phyloP scores from a whole-genome alignment of 73 alveolate genomes.

The Paramecium pentaurelia region DNA sequence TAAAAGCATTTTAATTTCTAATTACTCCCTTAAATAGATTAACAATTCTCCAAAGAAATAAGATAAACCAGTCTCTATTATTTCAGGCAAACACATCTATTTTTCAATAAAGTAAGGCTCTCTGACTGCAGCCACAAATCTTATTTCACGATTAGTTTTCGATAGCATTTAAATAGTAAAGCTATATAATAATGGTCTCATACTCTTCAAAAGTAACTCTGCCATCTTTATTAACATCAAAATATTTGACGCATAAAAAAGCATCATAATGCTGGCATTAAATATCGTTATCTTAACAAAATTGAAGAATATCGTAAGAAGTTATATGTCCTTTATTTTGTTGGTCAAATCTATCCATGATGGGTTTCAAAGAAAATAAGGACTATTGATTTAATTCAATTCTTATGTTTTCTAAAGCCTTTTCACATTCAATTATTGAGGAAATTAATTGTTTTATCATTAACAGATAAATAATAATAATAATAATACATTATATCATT shows the following conservation, averaged over 20 bases:
- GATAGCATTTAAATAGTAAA: constrained; percentile 6
- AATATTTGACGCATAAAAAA: neutral
- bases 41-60: neutral
- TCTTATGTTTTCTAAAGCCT: neutral
- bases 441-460: constrained; percentile 4
- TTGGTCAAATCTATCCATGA: neutral
- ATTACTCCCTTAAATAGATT: neutral
- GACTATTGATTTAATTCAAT: neutral
- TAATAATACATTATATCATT: neutral
- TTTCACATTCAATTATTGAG: neutral
- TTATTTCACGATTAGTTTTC: neutral
- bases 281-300: constrained; percentile 20
- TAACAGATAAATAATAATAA: neutral
- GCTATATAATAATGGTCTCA: neutral
- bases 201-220: constrained; percentile 26
- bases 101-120: constrained; percentile 11
- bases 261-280: neutral
- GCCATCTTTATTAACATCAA: constrained; percentile 37
- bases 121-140: constrained; percentile 23
- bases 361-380: constrained; percentile 13
- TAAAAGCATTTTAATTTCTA: neutral
- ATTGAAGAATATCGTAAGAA: neutral
- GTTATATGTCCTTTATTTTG: neutral
- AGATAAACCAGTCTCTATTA: neutral
- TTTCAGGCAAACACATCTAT: constrained; percentile 37